Conservation (phyloP, 805 yeast genomes). For the Starmerella lactis-condensi region DNA sequence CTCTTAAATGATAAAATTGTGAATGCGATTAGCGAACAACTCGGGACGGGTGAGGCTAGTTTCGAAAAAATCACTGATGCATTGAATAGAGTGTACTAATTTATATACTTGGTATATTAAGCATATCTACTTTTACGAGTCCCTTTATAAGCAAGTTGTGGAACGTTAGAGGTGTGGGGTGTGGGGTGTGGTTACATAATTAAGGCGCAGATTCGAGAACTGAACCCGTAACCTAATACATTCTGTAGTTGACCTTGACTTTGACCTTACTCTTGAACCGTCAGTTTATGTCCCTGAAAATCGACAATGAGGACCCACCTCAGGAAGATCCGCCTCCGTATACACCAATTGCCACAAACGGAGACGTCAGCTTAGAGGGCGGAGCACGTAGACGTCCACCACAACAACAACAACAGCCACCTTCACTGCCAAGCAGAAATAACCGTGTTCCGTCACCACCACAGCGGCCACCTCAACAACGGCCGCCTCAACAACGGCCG, state of each 20-base stretch:
- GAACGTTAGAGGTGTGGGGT: no score
- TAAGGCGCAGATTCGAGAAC: no score
- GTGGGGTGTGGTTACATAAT: no score
- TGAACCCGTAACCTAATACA: no score
- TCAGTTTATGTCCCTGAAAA: neutral
- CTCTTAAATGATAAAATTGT: conserved; percentile 6
- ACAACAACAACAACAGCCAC: neutral
- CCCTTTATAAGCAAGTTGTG: no score
- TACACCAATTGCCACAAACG: conserved; percentile 10
- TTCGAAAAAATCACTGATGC: no score
- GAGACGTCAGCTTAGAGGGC: conserved; percentile 8
- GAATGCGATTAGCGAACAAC: conserved; percentile 2
- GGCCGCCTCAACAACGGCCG: conserved; percentile 1
- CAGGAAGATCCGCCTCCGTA: conserved; percentile 15
- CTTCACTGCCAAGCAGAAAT: neutral
- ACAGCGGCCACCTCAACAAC: neutral
- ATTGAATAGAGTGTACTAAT: no score
- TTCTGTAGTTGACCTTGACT: no score
- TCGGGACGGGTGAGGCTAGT: no score
- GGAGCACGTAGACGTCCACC: conserved; percentile 3
- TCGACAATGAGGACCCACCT: conserved; percentile 3
- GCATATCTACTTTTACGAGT: no score
- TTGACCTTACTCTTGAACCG: neutral
- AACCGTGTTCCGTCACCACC: conserved; percentile 1
- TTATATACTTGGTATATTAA: no score